Percentiles rank a stretch among this genome's conserved stretches.
These are phyloP conservation scores for Coemansia sp. DNA, from an alignment of 192 early-diverging fungal genomes.

Conservation along the genomic window DNA sequence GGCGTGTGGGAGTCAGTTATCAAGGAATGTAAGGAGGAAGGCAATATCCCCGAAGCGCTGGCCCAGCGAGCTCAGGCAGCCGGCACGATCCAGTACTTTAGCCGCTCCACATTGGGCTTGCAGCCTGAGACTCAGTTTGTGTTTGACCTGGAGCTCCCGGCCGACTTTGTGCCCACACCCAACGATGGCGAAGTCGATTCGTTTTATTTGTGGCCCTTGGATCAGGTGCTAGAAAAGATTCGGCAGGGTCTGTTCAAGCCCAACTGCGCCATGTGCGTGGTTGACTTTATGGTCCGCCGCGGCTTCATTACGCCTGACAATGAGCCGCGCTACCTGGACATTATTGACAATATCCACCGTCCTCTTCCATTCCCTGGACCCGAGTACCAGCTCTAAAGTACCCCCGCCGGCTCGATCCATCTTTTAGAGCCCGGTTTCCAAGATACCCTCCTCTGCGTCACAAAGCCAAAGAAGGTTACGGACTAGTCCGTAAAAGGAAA, in stretches of 20 bases:
- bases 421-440: no score
- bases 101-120: constrained; percentile 54
- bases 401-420: constrained; percentile 1
- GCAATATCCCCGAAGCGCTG: constrained; percentile 55
- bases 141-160: constrained; percentile 75
- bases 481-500: no score
- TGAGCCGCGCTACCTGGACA: constrained; percentile 76
- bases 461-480: no score
- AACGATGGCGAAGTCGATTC: constrained; percentile 88
- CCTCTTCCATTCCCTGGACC: constrained; percentile 62
- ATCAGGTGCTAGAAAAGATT: constrained; percentile 45
- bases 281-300: constrained; percentile 85
- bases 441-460: no score
- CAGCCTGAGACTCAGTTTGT: constrained; percentile 82
- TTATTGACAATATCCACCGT: constrained; percentile 60
- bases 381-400: constrained; percentile 7
- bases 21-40: constrained; percentile 92
- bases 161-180: constrained; percentile 55
- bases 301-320: constrained; percentile 66
- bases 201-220: constrained; percentile 58
- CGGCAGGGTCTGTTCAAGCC: constrained; percentile 68
- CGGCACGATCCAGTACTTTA: constrained; percentile 69
- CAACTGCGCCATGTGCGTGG: constrained; percentile 65
- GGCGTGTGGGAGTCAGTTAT: constrained; percentile 58
- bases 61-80: constrained; percentile 50